These are phyloP conservation scores for Raffaelea deltoideospora DNA, from an alignment of 2,329 filamentous ascomycete species.

Conservation along the genomic window DNA sequence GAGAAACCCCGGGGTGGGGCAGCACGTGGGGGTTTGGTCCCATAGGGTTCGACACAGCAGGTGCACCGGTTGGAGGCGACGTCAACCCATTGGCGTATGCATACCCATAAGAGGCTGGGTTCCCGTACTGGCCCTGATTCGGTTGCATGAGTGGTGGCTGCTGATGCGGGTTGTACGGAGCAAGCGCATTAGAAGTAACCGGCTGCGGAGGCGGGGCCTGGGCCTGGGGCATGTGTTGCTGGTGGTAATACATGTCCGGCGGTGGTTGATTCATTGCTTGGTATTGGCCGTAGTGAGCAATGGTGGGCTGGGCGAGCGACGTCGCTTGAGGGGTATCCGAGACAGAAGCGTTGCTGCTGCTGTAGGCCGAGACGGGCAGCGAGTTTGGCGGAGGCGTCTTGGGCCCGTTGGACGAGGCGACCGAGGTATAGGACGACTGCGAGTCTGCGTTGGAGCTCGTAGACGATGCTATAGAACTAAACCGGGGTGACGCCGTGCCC, in stretches of 20 bases:
- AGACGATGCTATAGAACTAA: conserved; percentile 56
- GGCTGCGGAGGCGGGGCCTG: conserved; percentile 63
- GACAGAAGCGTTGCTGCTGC: not conserved
- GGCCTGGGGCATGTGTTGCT: conserved; percentile 61
- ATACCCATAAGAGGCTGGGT: conserved; percentile 53
- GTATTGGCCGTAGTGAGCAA: conserved; percentile 27
- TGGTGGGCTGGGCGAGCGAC: conserved; percentile 19
- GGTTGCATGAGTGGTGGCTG: conserved; percentile 65
- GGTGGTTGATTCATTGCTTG: conserved; percentile 67
- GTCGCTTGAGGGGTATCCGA: too few species aligned
- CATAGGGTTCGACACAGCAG: conserved; percentile 54
- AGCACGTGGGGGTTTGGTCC: conserved; percentile 46
- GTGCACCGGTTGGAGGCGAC: conserved; percentile 57
- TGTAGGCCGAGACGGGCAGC: conserved; percentile 30
- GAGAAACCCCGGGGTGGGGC: conserved; percentile 48
- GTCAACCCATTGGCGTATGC: conserved; percentile 63
- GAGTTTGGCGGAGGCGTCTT: conserved; percentile 63
- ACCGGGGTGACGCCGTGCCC: conserved; percentile 59
- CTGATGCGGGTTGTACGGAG: conserved; percentile 59
- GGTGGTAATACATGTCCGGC: conserved; percentile 72
- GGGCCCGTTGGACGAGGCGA: conserved; percentile 44
- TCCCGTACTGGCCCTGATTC: conserved; percentile 52
- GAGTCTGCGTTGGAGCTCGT: conserved; percentile 35
- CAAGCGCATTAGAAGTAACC: conserved; percentile 56
- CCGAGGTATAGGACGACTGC: conserved; percentile 38